A percentile compares a stretch with the other conserved stretches of the same genome.
Conservation (phyloP, 306 rosid genomes). For the Cucumis cinereus region DNA sequence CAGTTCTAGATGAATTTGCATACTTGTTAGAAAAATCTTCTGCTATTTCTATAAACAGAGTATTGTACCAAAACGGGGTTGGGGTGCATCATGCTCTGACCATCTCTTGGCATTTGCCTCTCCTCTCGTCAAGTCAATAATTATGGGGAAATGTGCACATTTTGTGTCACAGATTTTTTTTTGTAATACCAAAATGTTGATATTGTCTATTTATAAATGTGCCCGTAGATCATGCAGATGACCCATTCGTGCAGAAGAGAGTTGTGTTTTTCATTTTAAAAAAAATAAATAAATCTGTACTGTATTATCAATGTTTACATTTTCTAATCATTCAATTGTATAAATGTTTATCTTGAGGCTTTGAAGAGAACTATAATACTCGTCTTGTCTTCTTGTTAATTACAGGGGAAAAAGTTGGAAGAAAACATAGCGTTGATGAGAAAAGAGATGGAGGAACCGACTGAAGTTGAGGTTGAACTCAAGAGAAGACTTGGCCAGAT, state of each 20-base stretch:
- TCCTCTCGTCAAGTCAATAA: not conserved
- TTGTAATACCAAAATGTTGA: not conserved
- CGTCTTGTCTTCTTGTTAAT: not conserved
- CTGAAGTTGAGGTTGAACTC: slow-evolving; percentile 78
- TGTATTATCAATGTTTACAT: not conserved
- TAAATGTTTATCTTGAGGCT: not conserved
- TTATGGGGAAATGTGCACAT: not conserved
- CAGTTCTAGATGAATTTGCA: not conserved
- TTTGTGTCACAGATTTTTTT: not conserved
- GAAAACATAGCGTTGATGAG: slow-evolving; percentile 61
- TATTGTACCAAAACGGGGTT: not conserved
- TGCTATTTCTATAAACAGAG: not conserved
- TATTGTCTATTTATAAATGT: no score
- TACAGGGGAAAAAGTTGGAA: slow-evolving; percentile 67
- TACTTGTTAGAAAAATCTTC: not conserved
- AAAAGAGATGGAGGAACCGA: slow-evolving; percentile 86
- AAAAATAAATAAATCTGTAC: no score
- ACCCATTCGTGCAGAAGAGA: no score
- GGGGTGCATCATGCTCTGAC: not conserved
- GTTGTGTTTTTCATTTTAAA: no score
- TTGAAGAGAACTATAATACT: not conserved
- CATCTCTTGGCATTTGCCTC: not conserved
- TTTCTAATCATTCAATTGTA: not conserved
- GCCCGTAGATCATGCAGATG: no score
- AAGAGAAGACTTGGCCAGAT: slow-evolving; percentile 78